Evolutionary conservation across 139 green algal species (phyloP).

Genomic region (Spirogloea muscicola): DNA sequence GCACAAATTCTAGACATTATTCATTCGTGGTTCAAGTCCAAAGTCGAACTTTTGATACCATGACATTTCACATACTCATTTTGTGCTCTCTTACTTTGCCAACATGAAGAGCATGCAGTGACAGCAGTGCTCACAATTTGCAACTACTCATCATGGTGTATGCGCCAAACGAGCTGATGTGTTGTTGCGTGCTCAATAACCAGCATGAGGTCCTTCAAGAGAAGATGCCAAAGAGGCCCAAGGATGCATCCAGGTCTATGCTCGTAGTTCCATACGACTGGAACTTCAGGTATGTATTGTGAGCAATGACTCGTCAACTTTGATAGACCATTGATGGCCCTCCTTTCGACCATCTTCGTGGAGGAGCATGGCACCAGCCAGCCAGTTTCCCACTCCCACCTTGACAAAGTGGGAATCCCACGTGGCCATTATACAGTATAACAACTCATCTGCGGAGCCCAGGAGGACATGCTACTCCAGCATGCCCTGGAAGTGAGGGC

Average conservation of each 20-base stretch:
- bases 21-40: not conserved
- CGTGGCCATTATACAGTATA: too few relatives aligned
- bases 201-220: not conserved
- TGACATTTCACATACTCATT: not conserved
- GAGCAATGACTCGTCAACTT: too few relatives aligned
- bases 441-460: too few relatives aligned
- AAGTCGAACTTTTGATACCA: not conserved
- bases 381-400: too few relatives aligned
- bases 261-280: slow-evolving; percentile 11
- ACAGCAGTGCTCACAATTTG: not conserved
- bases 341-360: too few relatives aligned
- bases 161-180: slow-evolving; percentile 2
- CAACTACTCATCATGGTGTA: not conserved
- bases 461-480: too few relatives aligned
- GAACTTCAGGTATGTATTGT: slow-evolving; percentile 8
- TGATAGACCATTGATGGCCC: too few relatives aligned
- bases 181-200: too few relatives aligned
- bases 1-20: not conserved
- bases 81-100: not conserved
- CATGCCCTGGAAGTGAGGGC: too few relatives aligned
- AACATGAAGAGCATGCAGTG: not conserved
- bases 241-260: not conserved
- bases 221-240: not conserved
- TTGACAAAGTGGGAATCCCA: too few relatives aligned
- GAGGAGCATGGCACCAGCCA: too few relatives aligned